phyloP scores from a whole-genome alignment of 73 alveolate species.

The Paramecium tetraurelia region DNA sequence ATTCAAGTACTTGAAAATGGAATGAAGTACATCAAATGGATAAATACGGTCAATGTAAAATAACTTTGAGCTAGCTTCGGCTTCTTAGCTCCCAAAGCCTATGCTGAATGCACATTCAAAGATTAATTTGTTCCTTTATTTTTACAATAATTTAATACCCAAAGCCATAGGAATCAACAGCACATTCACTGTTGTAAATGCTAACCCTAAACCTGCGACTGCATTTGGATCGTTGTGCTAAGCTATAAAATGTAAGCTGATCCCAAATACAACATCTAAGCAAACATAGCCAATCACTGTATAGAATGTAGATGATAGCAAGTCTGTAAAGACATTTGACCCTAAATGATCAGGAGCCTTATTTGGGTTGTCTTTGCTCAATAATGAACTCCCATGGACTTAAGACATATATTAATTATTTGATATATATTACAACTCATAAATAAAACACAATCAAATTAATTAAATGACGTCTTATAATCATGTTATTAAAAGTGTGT shows the following conservation, averaged over 20 bases:
- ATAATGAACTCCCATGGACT: background rate
- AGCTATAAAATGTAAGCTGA: background rate
- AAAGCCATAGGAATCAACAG: slow-evolving; percentile 5
- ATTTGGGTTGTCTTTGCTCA: background rate
- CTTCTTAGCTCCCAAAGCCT: background rate
- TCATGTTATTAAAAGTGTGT: too few species aligned
- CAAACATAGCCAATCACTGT: slow-evolving; percentile 36
- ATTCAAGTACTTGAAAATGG: background rate
- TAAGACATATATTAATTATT: background rate
- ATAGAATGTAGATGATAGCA: background rate
- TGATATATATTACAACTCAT: background rate
- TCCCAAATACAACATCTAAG: slow-evolving; percentile 14
- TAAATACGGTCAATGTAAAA: background rate
- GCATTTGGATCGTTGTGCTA: background rate
- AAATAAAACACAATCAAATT: background rate
- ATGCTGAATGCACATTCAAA: slow-evolving; percentile 8
- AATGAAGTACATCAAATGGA: slow-evolving; percentile 9
- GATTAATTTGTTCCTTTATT: background rate
- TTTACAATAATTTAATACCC: background rate
- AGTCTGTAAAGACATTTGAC: background rate
- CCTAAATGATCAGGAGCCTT: background rate
- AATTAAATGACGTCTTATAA: background rate
- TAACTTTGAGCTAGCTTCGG: background rate
- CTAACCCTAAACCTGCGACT: slow-evolving; percentile 24
- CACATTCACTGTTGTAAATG: slow-evolving; percentile 37